Base-by-base conservation (phyloP, 2,329 filamentous ascomycete species). In the Rugonectria rugulosa region DNA sequence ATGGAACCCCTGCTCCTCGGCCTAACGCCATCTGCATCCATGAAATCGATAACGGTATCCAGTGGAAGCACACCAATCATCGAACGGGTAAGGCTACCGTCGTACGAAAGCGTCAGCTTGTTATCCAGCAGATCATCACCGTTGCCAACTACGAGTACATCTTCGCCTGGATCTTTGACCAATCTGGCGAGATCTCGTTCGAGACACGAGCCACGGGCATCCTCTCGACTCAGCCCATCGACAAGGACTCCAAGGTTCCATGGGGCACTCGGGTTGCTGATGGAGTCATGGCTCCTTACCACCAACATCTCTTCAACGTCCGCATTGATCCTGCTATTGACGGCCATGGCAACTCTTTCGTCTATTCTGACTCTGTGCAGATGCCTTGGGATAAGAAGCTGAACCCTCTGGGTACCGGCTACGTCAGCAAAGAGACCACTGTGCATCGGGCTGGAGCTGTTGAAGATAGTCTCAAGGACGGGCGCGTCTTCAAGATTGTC, bases 21-120 rank as follows among this genome's bases (percentile, higher is more conserved):
- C 12, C 12, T 14, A 86, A 87, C 41, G 85, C 85, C 1, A 76
- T 90, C 23, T 91, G 88, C 55, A 75, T 90, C 5, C 88, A 91
- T 64, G 88, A 91, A 70, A 82, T 88, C 66, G 88, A 91, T 63
- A 82, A 84, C 48, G 88, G 88, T 2, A 87, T 91, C 37, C 79
- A 82, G n/a, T 90, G 86, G 86, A 90, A 90, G 71, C 88, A 90
- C 71, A 81, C 86, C 5, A 89, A 90, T 72, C 87, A 80, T 71
- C 79, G 87, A 15, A 90, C 85, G 0, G 77, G 78, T 7, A 77
- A 83, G 15, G 84, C 85, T 0, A 82, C 84, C 0, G 82, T 89
- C 1, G 81, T 82, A 3, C 78, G 88, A 7, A 76, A 80, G 48
- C 79, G 88, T 3, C 81, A 88, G 64, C 77, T 91, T 6, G 85